Evolutionary conservation across 257 asterid genomes (phyloP).

Genomic region (Ballota nigra): DNA sequence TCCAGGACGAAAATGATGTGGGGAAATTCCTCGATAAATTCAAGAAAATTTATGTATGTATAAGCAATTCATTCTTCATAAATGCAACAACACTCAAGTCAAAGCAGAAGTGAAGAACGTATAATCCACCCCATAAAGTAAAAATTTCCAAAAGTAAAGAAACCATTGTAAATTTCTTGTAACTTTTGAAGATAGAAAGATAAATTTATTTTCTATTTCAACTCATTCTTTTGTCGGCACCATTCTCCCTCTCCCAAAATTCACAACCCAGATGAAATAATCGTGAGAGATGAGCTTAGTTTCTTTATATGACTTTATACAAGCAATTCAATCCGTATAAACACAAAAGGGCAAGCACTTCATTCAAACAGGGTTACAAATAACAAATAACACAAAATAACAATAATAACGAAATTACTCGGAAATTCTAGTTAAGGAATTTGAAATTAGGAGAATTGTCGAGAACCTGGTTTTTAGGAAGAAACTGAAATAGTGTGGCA

Average conservation of each 20-base stretch:
- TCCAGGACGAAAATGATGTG: too few species aligned
- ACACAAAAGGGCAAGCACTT: neutral
- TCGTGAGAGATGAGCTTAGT: neutral
- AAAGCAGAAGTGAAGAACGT: too few species aligned
- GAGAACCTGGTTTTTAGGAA: neutral
- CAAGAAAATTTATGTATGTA: too few species aligned
- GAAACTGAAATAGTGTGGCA: neutral
- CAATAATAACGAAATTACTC: neutral
- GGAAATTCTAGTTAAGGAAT: neutral
- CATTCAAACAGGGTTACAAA: neutral
- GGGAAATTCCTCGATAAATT: too few species aligned
- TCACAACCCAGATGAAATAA: conserved; percentile 8
- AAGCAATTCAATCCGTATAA: neutral
- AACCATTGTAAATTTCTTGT: neutral
- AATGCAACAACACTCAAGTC: too few species aligned
- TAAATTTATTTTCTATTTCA: neutral
- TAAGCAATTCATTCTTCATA: too few species aligned
- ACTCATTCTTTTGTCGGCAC: neutral
- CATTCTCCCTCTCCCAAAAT: neutral
- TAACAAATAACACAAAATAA: neutral
- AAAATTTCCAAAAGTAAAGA: too few species aligned
- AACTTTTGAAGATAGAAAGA: neutral
- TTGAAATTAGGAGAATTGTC: neutral
- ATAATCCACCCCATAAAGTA: too few species aligned
- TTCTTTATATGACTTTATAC: neutral